These are phyloP conservation scores for Xanthoceras sorbifolium DNA, from an alignment of 345 rosid species.

Conservation along the genomic window DNA sequence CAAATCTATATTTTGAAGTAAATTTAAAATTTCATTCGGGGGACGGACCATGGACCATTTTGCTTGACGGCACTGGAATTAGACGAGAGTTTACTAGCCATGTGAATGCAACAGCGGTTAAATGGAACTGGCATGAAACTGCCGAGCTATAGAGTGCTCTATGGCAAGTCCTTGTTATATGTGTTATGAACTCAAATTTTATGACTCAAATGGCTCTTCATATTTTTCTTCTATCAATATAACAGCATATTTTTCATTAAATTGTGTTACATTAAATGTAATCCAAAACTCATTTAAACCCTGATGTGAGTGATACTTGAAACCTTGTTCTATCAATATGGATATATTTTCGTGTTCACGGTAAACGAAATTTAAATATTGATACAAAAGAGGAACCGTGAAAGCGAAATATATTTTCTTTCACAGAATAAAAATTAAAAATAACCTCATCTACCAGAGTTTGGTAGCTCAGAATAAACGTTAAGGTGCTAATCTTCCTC, in stretches of 20 bases:
- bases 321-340: not conserved
- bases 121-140: too few relatives aligned
- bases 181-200: not conserved
- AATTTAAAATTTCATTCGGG: too few relatives aligned
- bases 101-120: too few relatives aligned
- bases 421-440: not conserved
- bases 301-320: not conserved
- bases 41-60: too few relatives aligned
- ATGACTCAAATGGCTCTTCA: not conserved
- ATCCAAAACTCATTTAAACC: not conserved
- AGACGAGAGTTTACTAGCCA: too few relatives aligned
- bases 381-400: not conserved
- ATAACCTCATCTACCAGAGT: not conserved
- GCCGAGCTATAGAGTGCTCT: not conserved
- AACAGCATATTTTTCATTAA: too few relatives aligned
- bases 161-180: not conserved
- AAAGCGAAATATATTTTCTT: not conserved
- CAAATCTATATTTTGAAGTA: too few relatives aligned
- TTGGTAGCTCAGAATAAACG: not conserved
- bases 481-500: constrained; percentile 25
- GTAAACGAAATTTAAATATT: not conserved
- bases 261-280: not conserved
- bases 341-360: not conserved
- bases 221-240: too few relatives aligned
- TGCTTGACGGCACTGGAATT: too few relatives aligned